Base-by-base conservation (phyloP, 1,284 basidiomycete species). In the Takashimella koratensis region DNA sequence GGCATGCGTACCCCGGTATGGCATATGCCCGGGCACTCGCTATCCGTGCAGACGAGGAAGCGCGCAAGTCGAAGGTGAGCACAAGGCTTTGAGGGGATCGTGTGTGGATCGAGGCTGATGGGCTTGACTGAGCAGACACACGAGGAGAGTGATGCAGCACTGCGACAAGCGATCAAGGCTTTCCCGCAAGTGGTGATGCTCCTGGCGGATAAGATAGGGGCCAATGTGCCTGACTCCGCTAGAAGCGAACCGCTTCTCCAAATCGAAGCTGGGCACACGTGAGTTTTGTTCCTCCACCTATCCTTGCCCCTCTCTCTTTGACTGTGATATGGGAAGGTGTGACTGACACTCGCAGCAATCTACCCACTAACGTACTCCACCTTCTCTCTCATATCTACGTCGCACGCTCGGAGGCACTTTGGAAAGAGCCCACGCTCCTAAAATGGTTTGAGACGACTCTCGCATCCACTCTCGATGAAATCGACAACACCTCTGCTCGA, bases 361-460 rank as follows among this genome's bases (percentile, higher is more conserved):
- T 80, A 27, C 77, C 82, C 1, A 73, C 61, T 1, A 76, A 70
- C 20, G 61, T 70, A 20, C 57, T 79, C 3, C 78, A 81, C 58
- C 81, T 94, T 11, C 81, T 95, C 10, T 86, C 88, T 0, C 88
- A 91, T 67, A 82, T 95, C 27, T 96, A 96, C 70, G 88, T 82
- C 1, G 83, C 86, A 45, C 86, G 89, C 5, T 86, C 88, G 0
- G 79, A 77, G 13, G 74, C 84, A 0, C 71, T 94, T 5, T 96
- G 91, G 91, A 95, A 93, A 76, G 82, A 86, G 10, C 76, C 85
- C 0, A 66, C 73, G 0, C 77, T 82, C n/a, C 70, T 82, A 0
- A 65, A 79, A 0, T 96, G 92, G 90, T 84, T 96, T 62, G 67
- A 81, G 2, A 70, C 74, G 11, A 85, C 84, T 2, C 48, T 71